phyloP scores from a whole-genome alignment of 305 asterid genomes.

The Solanum hybrid region DNA sequence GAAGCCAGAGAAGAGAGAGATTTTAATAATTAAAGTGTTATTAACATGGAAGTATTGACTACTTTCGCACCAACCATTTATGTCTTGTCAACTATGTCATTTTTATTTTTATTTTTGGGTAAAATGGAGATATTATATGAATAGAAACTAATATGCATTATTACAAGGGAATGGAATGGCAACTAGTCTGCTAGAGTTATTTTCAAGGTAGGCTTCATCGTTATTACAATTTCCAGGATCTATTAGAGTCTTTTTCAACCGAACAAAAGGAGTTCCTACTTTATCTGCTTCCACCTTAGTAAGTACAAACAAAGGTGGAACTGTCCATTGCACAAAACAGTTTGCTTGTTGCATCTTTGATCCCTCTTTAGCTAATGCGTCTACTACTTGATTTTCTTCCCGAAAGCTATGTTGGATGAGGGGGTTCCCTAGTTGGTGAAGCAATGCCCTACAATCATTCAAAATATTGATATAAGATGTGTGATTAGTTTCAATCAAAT shows the following conservation, averaged over 20 bases:
- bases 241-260: neutral
- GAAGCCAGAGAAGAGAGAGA: no score
- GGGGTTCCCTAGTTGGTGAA: neutral
- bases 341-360: neutral
- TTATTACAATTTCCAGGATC: no score
- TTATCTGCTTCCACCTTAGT: neutral
- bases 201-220: no score
- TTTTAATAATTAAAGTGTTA: no score
- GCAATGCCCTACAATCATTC: neutral
- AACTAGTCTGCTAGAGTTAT: neutral
- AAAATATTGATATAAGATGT: neutral
- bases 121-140: no score
- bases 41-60: neutral
- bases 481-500: neutral
- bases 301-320: neutral
- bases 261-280: neutral
- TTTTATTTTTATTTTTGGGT: no score
- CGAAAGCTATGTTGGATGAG: neutral
- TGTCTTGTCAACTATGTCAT: no score
- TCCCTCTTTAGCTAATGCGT: neutral
- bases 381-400: neutral
- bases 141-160: neutral
- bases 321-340: neutral
- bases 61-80: no score
- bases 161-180: neutral